Evolutionary conservation across 768 basidiomycete species (phyloP), one percentile per base, ranked within the genome.

Genomic region (Russula sp.): DNA sequence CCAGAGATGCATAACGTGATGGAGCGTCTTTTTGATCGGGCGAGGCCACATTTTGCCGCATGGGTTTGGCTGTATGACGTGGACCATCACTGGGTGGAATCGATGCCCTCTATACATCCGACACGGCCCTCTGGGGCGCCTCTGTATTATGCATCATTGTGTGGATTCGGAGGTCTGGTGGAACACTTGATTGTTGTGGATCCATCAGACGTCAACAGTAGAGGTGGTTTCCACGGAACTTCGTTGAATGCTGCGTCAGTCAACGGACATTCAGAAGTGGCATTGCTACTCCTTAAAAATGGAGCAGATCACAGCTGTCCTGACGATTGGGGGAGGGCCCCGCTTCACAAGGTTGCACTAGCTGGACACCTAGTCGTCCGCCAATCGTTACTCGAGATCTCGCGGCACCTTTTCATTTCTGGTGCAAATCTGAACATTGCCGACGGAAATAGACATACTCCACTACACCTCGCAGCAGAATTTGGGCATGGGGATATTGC

Each of bases 11-110:
- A 25, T n/a, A 35, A 22, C 4, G 2, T n/a, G 1, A 61, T 57
- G 60, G 36, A 22, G 14, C 20, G 8, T 3, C 42, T 61, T 0
- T 61, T 61, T 29, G 55, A 61, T 5, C 25, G 7, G 2, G 49
- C 38, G 0, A 29, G 11, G n/a, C 55, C 60, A 1, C 49, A 57
- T 52, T 57, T 61, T 39, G 10, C 42, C 0, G 36, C 49, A 7
- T 61, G 60, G 60, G 29, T 52, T 7, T 61, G 60, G 60, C 1
- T 52, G n/a, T 45, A 57, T 14, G 42, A 61, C 14, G 25, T 39
- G 0, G 60, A 61, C 25, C 60, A 6, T 9, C 60, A 32, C 20
- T 61, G 56, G 60, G 2, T 20, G 7, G 25, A 35, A 5, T 39
- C 45, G 3, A 50, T 56, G 38, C 36, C 47, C 1, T 25, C 18